A percentile compares a stretch with the other conserved stretches of the same genome.
These are phyloP conservation scores for Mallotus japonicus DNA, from an alignment of 441 rosid genomes.

Conservation along the genomic window DNA sequence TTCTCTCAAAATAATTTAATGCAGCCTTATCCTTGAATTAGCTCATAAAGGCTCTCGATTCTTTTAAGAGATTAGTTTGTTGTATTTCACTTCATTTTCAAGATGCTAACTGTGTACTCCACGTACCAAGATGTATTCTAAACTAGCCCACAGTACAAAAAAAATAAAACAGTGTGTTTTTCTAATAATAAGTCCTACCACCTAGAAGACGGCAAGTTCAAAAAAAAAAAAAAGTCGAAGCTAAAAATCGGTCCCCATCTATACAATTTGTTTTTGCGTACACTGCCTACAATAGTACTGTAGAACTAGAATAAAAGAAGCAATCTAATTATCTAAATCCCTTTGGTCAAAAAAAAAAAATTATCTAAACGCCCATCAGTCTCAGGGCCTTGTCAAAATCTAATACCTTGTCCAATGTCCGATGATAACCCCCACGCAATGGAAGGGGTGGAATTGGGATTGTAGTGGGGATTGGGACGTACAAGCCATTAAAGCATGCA, in stretches of 20 bases:
- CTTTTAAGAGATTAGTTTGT: no score
- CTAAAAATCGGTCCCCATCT: not conserved
- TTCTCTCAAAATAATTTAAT: no score
- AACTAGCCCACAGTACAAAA: not conserved
- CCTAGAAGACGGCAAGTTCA: not conserved
- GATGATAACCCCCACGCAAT: not conserved
- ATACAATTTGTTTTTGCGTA: not conserved
- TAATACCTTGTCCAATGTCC: not conserved
- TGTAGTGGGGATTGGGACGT: not conserved
- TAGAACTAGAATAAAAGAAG: not conserved
- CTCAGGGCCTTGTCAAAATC: constrained; percentile 19
- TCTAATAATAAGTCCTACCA: not conserved
- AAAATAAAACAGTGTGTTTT: not conserved
- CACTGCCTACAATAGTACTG: not conserved
- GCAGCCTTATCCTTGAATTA: no score
- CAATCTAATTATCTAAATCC: not conserved
- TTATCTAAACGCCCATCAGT: not conserved
- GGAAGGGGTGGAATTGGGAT: not conserved
- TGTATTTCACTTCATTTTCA: no score
- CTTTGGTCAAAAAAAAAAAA: no score
- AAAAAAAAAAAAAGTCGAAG: not conserved
- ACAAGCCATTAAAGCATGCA: no score
- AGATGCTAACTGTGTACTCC: no score
- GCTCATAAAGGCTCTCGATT: no score
- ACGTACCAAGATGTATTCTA: no score